Conservation (phyloP, 1,284 basidiomycete species). For the Tilletia walkeri region DNA sequence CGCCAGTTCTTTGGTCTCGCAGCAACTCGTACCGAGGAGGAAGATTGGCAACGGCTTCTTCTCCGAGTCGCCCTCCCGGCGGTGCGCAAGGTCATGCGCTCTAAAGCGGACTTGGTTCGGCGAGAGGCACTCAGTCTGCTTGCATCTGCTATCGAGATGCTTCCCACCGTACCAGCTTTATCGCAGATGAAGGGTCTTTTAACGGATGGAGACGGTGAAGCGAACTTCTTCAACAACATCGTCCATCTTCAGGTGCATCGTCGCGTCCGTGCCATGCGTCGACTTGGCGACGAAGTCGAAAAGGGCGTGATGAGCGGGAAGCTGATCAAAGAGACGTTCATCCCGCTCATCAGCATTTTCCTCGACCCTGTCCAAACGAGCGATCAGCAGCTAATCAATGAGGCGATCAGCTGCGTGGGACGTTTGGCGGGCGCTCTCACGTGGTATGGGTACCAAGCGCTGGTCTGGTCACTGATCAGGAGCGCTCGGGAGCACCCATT, state of each 20-base stretch:
- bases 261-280: constrained; percentile 78
- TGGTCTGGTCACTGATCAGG: constrained; percentile 80
- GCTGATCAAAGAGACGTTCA: constrained; percentile 77
- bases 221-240: constrained; percentile 95
- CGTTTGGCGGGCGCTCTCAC: constrained; percentile 48
- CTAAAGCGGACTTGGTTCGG: constrained; percentile 83
- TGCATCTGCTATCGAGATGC: constrained; percentile 67
- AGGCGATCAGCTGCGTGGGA: constrained; percentile 69
- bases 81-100: constrained; percentile 75
- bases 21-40: constrained; percentile 13
- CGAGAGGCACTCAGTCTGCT: constrained; percentile 80
- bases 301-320: constrained; percentile 69
- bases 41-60: constrained; percentile 59
- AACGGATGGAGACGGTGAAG: constrained; percentile 88
- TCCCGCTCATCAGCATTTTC: constrained; percentile 83
- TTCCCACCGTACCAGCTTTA: constrained; percentile 63
- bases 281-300: constrained; percentile 78
- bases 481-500: constrained; percentile 70
- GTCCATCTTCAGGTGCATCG: constrained; percentile 92
- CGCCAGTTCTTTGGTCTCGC: constrained; percentile 70
- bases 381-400: constrained; percentile 88
- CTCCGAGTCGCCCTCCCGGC: constrained; percentile 72
- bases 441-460: constrained; percentile 81
- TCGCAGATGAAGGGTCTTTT: constrained; percentile 78
- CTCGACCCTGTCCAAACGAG: constrained; percentile 66